Base-by-base conservation (phyloP, 192 early-diverging fungal species). In the Gaertneriomyces semiglobifer region DNA sequence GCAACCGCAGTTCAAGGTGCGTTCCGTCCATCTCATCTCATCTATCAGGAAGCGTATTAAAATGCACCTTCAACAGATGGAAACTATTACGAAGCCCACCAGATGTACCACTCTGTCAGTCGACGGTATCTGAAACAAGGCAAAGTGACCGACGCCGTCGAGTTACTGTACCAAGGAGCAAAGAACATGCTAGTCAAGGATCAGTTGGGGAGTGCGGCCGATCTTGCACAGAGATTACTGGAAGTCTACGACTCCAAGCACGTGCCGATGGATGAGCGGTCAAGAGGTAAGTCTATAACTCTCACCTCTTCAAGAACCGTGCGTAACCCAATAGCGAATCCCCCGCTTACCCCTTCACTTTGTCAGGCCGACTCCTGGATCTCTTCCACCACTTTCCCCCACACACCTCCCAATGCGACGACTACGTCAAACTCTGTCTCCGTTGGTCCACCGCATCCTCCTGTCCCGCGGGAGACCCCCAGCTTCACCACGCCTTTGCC, bases 71-170 rank as follows among this genome's bases (percentile, higher is more conserved):
- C 44, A n/a, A 18, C 25, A 68, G 79, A 81, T 66, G 92, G 90
- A 44, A 93, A 95, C 78, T 96, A 94, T 80, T 98, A 98, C 80
- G 95, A 96, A 72, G 92, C 93, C 3, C 93, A 98, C 72, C 95
- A 98, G 73, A 95, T 96, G 92, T 90, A 94, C 75, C 90, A 93
- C 45, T 94, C 95, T 44, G 88, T 96, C 11, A 89, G 88, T 70
- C 88, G 89, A 78, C 76, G 90, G 85, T 87, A 90, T 44, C 84
- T 94, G n/a, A 95, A 94, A 72, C 91, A 94, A 62, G 84, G 92
- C 44, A 91, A 92, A 68, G 79, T 84, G 69, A 75, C 73, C 42
- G 82, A 88, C 44, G 91, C 92, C 6, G 83, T 93, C 54, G 79
- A 88, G 7, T 81, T 98, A 4, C 76, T 96, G 33, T 85, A 89